A percentile compares a stretch with the other conserved stretches of the same genome.
Evolutionary conservation across 2,329 filamentous ascomycete species (phyloP).

Genomic region (Stagonosporopsis chrysanthemi): DNA sequence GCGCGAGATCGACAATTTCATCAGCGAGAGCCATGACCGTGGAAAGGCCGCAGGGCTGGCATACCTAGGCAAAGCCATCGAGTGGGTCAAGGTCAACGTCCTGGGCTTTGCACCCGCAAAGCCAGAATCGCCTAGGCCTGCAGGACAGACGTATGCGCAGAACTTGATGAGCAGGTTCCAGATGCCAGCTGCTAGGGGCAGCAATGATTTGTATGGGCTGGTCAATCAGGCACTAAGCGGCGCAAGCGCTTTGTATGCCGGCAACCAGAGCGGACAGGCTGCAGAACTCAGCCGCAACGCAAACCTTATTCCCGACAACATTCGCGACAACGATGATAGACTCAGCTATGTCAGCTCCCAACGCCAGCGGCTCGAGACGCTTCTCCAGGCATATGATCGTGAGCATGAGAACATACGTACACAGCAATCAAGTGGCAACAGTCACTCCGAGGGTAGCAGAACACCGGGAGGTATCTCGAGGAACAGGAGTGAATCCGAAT

Average conservation of each 20-base stretch:
- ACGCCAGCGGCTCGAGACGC: constrained; percentile 75
- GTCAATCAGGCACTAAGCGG: constrained; percentile 77
- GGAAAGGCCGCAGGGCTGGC: constrained; percentile 78
- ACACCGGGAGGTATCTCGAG: constrained; percentile 64
- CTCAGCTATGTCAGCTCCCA: constrained; percentile 79
- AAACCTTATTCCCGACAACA: constrained; percentile 73
- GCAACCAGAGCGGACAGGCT: constrained; percentile 52
- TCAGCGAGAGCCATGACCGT: constrained; percentile 79
- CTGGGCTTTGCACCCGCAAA: constrained; percentile 73
- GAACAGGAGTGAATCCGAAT: constrained; percentile 85
- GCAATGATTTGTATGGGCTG: constrained; percentile 77
- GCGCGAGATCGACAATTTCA: constrained; percentile 86
- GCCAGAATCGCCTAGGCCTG: constrained; percentile 54
- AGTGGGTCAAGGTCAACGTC: constrained; percentile 73
- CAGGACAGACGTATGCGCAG: constrained; percentile 73
- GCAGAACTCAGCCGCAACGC: constrained; percentile 65
- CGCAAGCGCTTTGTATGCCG: constrained; percentile 59
- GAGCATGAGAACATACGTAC: constrained; percentile 71
- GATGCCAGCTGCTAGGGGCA: constrained; percentile 73
- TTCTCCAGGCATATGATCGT: constrained; percentile 79
- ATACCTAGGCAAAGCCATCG: constrained; percentile 55
- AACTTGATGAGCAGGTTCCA: constrained; percentile 84
- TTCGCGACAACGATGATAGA: constrained; percentile 70
- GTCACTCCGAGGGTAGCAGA: constrained; percentile 51
- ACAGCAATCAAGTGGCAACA: constrained; percentile 52